Conservation (phyloP, 192 early-diverging fungal species). For the Lunasporangiospora selenospora region DNA sequence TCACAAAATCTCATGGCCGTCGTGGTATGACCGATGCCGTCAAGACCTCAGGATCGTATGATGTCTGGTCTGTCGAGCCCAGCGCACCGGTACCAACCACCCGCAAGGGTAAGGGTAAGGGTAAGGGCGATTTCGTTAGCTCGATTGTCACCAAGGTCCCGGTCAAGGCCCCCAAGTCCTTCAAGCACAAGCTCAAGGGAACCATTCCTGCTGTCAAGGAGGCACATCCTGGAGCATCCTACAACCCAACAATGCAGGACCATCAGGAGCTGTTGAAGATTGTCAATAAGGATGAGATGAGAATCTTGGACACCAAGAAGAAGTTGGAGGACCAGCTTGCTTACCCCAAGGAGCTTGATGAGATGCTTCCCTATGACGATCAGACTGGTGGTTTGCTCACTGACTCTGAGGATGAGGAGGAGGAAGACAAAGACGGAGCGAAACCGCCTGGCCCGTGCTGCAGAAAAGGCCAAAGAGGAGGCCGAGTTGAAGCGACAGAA, state of each 20-base stretch:
- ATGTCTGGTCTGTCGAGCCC: slow-evolving; percentile 64
- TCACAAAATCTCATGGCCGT: slow-evolving; percentile 18
- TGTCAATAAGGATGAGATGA: slow-evolving; percentile 65
- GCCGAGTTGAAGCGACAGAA: slow-evolving; percentile 46
- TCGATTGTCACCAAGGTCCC: slow-evolving; percentile 38
- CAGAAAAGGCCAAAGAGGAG: slow-evolving; percentile 44
- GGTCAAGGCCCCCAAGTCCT: slow-evolving; percentile 50
- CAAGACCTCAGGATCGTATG: slow-evolving; percentile 56
- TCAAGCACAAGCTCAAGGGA: slow-evolving; percentile 53
- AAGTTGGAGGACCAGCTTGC: slow-evolving; percentile 53
- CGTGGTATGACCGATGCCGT: slow-evolving; percentile 43
- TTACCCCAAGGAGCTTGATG: slow-evolving; percentile 47
- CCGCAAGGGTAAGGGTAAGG: slow-evolving; percentile 1
- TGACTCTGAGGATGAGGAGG: slow-evolving; percentile 37
- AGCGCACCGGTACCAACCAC: neutral
- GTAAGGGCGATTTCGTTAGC: slow-evolving; percentile 25
- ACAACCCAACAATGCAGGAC: slow-evolving; percentile 83
- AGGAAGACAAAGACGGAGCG: slow-evolving; percentile 53
- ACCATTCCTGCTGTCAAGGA: slow-evolving; percentile 71
- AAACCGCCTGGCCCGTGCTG: slow-evolving; percentile 58
- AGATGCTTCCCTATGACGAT: slow-evolving; percentile 30
- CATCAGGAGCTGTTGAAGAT: slow-evolving; percentile 73
- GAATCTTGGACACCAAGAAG: slow-evolving; percentile 43
- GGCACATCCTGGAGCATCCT: slow-evolving; percentile 88
- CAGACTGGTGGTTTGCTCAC: slow-evolving; percentile 34